Base-by-base conservation (phyloP, 805 yeast genomes). In the Soucietia sequanensis region DNA sequence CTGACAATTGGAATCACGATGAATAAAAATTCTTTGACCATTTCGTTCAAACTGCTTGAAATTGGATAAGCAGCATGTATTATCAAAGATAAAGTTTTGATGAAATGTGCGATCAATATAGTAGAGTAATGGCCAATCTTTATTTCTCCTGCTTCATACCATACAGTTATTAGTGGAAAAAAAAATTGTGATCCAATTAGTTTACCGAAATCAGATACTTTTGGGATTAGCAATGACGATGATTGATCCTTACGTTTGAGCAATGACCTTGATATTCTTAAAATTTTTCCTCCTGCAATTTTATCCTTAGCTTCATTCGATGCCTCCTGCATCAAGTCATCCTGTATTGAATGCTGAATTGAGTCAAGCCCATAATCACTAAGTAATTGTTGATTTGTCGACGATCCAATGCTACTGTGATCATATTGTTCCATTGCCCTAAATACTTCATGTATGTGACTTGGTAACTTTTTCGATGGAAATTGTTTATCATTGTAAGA, bases 31-130 rank as follows among this genome's bases (percentile, higher is more conserved):
- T 82, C 89, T 2, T 58, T 50, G 2, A 75, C 63, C 86, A 84
- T 81, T 23, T 76, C 84, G 1, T 60, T 52, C 16, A 78, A 49
- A 28, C 75, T 72, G 1, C 59, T 43, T 0, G 76, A 59, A 2
- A 77, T 60, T 1, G 87, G 88, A 40, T 76, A 72, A 0, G 84
- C 78, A 32, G 78, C 62, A 34, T 76, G 77, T 14, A 81, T 52
- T 2, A 84, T 46, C n/a, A 83, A 48, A 0, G 78, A 68, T 35
- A 84, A 48, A 0, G 86, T 79, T 35, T 75, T 71, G 30, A 84
- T 45, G 52, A 69, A 82, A 50, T 84, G 90, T 0, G 77, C 68
- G 23, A 67, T 63, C 14, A 83, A 55, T 1, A 81, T 46, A 1
- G 75, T 68, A 1, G 84, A 72, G 46, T 77, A 76, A 26, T 63